Conservation (phyloP, 768 basidiomycete genomes). For the Serendipita sp. region DNA sequence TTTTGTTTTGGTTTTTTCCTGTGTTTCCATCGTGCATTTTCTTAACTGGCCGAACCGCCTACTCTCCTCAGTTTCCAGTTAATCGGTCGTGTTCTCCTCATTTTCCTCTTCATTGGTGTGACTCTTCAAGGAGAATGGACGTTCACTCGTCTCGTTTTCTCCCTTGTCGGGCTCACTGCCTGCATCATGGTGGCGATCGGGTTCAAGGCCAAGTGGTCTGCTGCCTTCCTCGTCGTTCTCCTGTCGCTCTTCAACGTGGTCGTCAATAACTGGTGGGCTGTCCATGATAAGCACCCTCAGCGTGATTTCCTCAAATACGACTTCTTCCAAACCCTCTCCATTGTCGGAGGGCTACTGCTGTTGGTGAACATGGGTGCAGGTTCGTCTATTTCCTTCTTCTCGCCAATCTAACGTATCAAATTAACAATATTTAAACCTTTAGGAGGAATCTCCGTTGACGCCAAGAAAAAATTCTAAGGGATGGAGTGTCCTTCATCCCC, state of each 20-base stretch:
- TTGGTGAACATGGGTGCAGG: conserved; percentile 98
- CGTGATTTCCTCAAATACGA: conserved; percentile 99
- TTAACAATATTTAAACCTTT: conserved; percentile 8
- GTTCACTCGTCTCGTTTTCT: conserved; percentile 71
- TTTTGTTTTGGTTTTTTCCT: background rate
- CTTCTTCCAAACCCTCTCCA: conserved; percentile 98
- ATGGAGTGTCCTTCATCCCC: background rate
- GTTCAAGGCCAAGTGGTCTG: conserved; percentile 99
- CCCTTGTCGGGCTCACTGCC: conserved; percentile 77
- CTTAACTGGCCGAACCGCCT: conserved; percentile 63
- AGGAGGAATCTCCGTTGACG: conserved; percentile 94
- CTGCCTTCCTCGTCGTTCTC: conserved; percentile 83
- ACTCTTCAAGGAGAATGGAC: conserved; percentile 88
- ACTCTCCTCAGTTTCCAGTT: conserved; percentile 66
- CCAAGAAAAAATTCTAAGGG: conserved; percentile 89
- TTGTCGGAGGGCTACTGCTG: conserved; percentile 92
- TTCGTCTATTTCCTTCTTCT: conserved; percentile 20
- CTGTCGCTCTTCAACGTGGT: conserved; percentile 93
- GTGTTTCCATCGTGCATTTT: conserved; percentile 44
- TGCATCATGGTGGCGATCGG: conserved; percentile 95
- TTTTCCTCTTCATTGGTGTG: conserved; percentile 98
- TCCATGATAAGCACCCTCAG: conserved; percentile 83
- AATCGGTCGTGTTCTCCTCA: conserved; percentile 88
- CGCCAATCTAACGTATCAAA: background rate
- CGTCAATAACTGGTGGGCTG: conserved; percentile 97